phyloP scores from a whole-genome alignment of 1,284 basidiomycete species.

The Marasmius oreades region DNA sequence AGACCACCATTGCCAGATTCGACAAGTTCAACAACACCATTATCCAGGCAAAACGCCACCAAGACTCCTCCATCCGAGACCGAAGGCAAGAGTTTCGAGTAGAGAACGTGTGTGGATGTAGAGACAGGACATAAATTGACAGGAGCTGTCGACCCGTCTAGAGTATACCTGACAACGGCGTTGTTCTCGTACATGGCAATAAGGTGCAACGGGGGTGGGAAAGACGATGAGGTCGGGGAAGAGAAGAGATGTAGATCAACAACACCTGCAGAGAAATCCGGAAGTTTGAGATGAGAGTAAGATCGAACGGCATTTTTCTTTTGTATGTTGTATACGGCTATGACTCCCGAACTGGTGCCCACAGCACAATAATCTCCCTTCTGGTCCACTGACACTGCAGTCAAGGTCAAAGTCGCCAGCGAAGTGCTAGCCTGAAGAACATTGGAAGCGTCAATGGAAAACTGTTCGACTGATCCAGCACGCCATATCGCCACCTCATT shows the following conservation, averaged over 20 bases:
- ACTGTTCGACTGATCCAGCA: conserved; percentile 35
- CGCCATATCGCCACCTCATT: conserved; percentile 76
- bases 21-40: conserved; percentile 60
- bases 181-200: conserved; percentile 61
- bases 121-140: conserved; percentile 32
- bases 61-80: conserved; percentile 43
- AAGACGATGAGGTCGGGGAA: conserved; percentile 23
- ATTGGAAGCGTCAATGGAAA: conserved; percentile 50
- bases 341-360: conserved; percentile 58
- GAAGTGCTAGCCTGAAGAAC: conserved; percentile 48
- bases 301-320: conserved; percentile 32
- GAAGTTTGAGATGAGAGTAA: conserved; percentile 43
- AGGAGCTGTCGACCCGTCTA: conserved; percentile 35
- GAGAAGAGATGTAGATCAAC: conserved; percentile 46
- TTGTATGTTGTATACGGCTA: conserved; percentile 54
- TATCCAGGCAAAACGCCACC: conserved; percentile 55
- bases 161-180: conserved; percentile 48
- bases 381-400: conserved; percentile 56
- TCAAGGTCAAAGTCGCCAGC: conserved; percentile 44
- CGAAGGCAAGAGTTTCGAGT: conserved; percentile 44
- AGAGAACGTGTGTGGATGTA: conserved; percentile 41
- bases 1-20: conserved; percentile 43
- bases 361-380: conserved; percentile 56
- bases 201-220: conserved; percentile 28
- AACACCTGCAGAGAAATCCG: conserved; percentile 44